Conservation (phyloP, 768 basidiomycete genomes). For the Trametes villosa region DNA sequence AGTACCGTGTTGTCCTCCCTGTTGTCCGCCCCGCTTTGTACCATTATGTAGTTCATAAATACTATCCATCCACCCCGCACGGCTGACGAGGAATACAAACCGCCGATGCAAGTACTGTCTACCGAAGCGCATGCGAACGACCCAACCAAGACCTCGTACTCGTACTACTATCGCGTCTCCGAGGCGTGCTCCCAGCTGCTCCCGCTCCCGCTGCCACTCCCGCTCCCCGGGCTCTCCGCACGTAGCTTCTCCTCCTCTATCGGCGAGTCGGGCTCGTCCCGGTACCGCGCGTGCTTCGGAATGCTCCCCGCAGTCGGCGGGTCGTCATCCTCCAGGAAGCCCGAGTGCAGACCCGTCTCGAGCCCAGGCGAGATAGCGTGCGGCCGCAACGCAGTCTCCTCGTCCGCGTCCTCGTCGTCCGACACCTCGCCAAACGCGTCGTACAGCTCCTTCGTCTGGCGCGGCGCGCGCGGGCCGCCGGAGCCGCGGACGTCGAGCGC, state of each 20-base stretch:
- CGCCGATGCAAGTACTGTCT: conserved; percentile 7
- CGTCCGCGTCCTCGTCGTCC: conserved; percentile 80
- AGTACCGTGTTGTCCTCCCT: conserved; percentile 23
- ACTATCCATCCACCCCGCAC: conserved; percentile 14
- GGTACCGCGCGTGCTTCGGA: conserved; percentile 40
- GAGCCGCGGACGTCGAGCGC: conserved; percentile 50
- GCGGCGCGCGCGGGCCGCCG: conserved; percentile 36
- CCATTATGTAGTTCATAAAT: conserved; percentile 33
- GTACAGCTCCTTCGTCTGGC: conserved; percentile 87
- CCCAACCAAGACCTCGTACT: conserved; percentile 6
- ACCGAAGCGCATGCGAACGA: not conserved
- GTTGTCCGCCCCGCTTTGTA: conserved; percentile 21
- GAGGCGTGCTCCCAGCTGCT: conserved; percentile 77
- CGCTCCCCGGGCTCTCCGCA: conserved; percentile 43
- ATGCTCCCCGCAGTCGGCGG: conserved; percentile 35
- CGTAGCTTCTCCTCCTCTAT: conserved; percentile 23
- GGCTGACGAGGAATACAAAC: conserved; percentile 20
- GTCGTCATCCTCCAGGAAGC: conserved; percentile 83
- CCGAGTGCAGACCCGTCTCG: conserved; percentile 69
- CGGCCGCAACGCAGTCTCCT: conserved; percentile 63
- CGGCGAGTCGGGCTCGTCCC: conserved; percentile 55
- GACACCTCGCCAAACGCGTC: conserved; percentile 94
- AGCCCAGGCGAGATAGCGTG: conserved; percentile 38
- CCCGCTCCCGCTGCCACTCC: conserved; percentile 67
- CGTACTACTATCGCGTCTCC: conserved; percentile 34